Evolutionary conservation across 345 rosid genomes (phyloP).

Genomic region (Populus nigra): DNA sequence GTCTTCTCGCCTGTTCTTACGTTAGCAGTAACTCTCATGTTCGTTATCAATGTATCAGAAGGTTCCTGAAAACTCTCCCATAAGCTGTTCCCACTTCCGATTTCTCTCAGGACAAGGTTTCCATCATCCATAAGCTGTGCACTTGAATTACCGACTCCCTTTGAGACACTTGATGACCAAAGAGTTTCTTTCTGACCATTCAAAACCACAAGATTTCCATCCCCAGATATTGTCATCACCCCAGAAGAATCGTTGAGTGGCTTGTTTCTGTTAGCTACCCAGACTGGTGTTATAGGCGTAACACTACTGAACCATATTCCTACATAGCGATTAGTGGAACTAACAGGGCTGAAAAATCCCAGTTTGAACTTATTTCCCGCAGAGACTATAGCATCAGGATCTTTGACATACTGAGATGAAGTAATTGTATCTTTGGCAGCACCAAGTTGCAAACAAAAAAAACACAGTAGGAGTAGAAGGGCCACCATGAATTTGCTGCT

Average conservation of each 20-base stretch:
- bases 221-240: constrained; percentile 9
- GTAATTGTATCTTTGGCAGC: constrained; percentile 2
- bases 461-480: not conserved
- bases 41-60: constrained; percentile 23
- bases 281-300: not conserved
- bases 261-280: constrained; percentile 15
- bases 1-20: constrained; percentile 26
- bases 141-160: constrained; percentile 16
- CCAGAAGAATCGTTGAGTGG: constrained; percentile 35
- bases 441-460: not conserved
- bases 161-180: constrained; percentile 52
- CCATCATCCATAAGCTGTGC: constrained; percentile 49
- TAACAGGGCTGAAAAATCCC: constrained; percentile 19
- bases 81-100: constrained; percentile 13
- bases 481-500: not conserved
- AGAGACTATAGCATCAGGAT: constrained; percentile 4
- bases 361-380: not conserved
- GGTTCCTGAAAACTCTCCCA: constrained; percentile 68
- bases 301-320: constrained; percentile 8
- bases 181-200: constrained; percentile 33
- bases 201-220: constrained; percentile 45
- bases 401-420: constrained; percentile 6
- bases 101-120: constrained; percentile 42
- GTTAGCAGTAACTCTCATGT: constrained; percentile 37
- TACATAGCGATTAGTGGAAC: constrained; percentile 1